Evolutionary conservation across 2,329 filamentous ascomycete genomes (phyloP).

Genomic region (Ceratocystis harringtonii): DNA sequence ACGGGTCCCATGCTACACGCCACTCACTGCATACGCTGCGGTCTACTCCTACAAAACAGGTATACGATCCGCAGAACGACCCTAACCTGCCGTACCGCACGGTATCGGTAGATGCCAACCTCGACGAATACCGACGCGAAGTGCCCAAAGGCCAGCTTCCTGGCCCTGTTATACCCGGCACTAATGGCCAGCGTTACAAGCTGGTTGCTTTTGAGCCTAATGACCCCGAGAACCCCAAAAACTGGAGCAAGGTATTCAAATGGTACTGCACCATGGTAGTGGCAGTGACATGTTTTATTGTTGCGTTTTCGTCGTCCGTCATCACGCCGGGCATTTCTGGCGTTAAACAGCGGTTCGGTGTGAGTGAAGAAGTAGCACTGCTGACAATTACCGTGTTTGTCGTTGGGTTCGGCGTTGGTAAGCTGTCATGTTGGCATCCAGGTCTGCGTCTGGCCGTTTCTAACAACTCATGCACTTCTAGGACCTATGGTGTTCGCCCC

Average conservation of each 20-base stretch:
- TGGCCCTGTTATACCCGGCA: constrained; percentile 22
- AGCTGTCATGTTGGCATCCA: constrained; percentile 18
- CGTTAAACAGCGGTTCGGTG: constrained; percentile 46
- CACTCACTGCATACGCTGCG: constrained; percentile 16
- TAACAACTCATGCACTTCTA: constrained; percentile 20
- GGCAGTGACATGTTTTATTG: constrained; percentile 58
- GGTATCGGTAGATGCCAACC: constrained; percentile 42
- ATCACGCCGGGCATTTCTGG: constrained; percentile 62
- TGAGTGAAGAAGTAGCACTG: constrained; percentile 58
- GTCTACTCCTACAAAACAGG: constrained; percentile 24
- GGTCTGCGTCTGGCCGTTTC: background rate
- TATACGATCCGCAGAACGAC: constrained; percentile 30
- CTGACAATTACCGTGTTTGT: constrained; percentile 64
- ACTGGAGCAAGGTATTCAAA: constrained; percentile 64
- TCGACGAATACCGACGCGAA: constrained; percentile 53
- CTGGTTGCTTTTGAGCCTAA: constrained; percentile 51
- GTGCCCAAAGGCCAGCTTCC: constrained; percentile 47
- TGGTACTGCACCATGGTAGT: constrained; percentile 82
- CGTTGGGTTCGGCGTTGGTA: constrained; percentile 63
- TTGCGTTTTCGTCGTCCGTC: constrained; percentile 56
- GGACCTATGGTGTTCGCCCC: constrained; percentile 70
- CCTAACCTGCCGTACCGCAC: constrained; percentile 51
- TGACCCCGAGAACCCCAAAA: constrained; percentile 70
- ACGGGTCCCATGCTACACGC: constrained; percentile 18
- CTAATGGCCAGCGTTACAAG: constrained; percentile 27